These are phyloP conservation scores for Hyphopichia khmerensis DNA, from an alignment of 1,139 yeast genomes.

Conservation along the genomic window DNA sequence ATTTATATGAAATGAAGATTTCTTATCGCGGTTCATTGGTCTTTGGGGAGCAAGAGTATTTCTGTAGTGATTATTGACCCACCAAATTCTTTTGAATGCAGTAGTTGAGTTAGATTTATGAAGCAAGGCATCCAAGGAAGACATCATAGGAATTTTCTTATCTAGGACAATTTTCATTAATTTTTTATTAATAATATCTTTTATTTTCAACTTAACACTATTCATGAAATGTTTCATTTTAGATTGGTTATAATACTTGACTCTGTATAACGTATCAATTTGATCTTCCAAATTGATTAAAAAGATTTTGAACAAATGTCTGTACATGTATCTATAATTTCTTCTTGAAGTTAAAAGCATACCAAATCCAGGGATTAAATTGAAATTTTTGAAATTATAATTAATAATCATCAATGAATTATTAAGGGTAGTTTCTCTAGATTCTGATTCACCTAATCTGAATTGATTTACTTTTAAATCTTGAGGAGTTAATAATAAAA, in stretches of 20 bases:
- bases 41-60: constrained; percentile 1
- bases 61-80: constrained; percentile 19
- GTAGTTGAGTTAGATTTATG: constrained; percentile 26
- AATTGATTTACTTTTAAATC: constrained; percentile 28
- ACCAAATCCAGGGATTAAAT: constrained; percentile 37
- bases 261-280: constrained; percentile 34
- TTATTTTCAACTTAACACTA: constrained; percentile 23
- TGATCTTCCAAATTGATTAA: constrained; percentile 40
- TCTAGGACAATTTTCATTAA: constrained; percentile 19
- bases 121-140: constrained; percentile 23
- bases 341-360: constrained; percentile 23
- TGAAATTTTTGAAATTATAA: constrained; percentile 32
- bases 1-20: constrained; percentile 2
- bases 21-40: not conserved
- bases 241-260: constrained; percentile 33
- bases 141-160: constrained; percentile 11
- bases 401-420: constrained; percentile 19
- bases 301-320: constrained; percentile 38
- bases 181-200: constrained; percentile 25
- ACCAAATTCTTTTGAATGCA: constrained; percentile 33
- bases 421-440: constrained; percentile 4
- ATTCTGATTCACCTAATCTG: constrained; percentile 26
- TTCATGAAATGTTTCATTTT: constrained; percentile 26
- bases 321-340: constrained; percentile 24
- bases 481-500: constrained; percentile 23